Evolutionary conservation across 2,329 filamentous ascomycete species (phyloP).

Genomic region (Cercospora zeina): DNA sequence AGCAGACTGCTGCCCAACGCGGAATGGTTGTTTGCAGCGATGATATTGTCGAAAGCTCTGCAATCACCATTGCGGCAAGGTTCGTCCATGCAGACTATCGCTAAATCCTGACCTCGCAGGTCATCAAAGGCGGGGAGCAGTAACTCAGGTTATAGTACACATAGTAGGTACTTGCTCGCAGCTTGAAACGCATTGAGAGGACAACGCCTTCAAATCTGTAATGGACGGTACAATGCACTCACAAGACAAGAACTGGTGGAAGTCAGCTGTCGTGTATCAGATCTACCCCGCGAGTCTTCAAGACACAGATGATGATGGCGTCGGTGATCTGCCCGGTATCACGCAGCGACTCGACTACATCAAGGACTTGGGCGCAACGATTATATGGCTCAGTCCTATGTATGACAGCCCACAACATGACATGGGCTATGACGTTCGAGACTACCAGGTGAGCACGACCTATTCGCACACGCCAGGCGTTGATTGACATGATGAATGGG

Average conservation of each 20-base stretch:
- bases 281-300: slow-evolving; percentile 61
- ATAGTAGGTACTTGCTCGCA: neutral
- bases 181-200: neutral
- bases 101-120: slow-evolving; percentile 70
- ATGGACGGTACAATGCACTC: slow-evolving; percentile 66
- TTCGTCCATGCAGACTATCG: slow-evolving; percentile 56
- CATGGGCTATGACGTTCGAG: slow-evolving; percentile 55
- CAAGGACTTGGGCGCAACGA: slow-evolving; percentile 59
- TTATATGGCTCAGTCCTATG: slow-evolving; percentile 47
- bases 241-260: slow-evolving; percentile 39
- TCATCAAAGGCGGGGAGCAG: slow-evolving; percentile 46
- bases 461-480: neutral
- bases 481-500: slow-evolving; percentile 20
- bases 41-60: no score
- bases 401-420: slow-evolving; percentile 55
- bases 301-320: slow-evolving; percentile 56
- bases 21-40: no score
- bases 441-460: slow-evolving; percentile 42
- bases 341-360: slow-evolving; percentile 63
- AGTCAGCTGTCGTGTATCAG: slow-evolving; percentile 46
- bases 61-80: neutral
- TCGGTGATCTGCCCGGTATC: slow-evolving; percentile 65
- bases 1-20: no score
- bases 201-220: no score
- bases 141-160: neutral